A percentile compares a stretch with the other conserved stretches of the same genome.
phyloP scores from a whole-genome alignment of 257 asterid species.

The Mentha longifolia region DNA sequence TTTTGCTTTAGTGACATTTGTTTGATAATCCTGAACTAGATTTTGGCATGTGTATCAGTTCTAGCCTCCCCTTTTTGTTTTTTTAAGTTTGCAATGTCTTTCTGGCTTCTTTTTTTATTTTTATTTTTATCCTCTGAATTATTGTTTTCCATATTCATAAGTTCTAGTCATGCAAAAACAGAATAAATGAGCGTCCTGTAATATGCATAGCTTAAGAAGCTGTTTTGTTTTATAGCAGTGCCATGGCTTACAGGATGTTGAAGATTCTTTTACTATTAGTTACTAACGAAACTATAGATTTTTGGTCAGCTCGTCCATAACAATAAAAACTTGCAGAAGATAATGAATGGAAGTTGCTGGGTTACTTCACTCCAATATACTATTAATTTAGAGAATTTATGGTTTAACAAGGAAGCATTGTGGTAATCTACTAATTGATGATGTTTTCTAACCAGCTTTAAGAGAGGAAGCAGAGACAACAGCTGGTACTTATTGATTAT shows the following conservation, averaged over 20 bases:
- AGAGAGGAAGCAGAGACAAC: neutral
- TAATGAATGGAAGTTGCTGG: neutral
- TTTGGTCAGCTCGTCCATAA: slow-evolving; percentile 16
- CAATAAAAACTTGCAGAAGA: neutral
- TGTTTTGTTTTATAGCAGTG: neutral
- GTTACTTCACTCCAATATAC: neutral
- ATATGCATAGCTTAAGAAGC: neutral
- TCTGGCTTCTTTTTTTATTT: neutral
- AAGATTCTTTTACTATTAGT: neutral
- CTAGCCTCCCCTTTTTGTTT: neutral
- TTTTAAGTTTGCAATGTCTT: neutral
- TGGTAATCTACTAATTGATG: neutral
- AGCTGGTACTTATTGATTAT: neutral
- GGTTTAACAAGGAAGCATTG: neutral
- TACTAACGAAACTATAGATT: neutral
- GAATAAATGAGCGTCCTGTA: no score
- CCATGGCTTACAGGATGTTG: neutral
- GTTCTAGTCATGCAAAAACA: neutral
- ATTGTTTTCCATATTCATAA: neutral
- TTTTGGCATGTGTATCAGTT: neutral
- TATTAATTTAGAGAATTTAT: neutral
- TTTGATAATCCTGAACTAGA: no score
- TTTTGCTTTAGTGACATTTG: neutral
- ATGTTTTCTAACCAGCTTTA: neutral
- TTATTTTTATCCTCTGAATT: neutral